Evolutionary conservation across 495 filamentous ascomycete genomes (phyloP).

Genomic region (Lophiostoma macrostomum): DNA sequence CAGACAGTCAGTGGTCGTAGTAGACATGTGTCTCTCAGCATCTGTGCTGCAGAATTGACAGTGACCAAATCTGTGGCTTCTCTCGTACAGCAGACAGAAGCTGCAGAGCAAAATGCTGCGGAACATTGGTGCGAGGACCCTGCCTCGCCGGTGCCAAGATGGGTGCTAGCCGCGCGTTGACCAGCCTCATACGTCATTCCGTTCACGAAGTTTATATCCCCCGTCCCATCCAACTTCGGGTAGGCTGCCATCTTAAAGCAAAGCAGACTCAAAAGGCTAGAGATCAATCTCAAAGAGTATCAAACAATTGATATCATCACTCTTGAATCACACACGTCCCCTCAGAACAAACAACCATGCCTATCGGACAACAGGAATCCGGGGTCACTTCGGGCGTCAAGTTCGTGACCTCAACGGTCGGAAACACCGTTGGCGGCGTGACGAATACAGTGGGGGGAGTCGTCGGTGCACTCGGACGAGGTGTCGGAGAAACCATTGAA

Average conservation of each 20-base stretch:
- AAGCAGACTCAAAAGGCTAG: neutral
- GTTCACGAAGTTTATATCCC: neutral
- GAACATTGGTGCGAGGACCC: too few relatives aligned
- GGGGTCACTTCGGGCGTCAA: conserved; percentile 37
- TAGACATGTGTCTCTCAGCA: too few relatives aligned
- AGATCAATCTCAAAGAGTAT: neutral
- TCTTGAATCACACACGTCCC: neutral
- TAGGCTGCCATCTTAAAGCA: neutral
- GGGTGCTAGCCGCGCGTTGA: too few relatives aligned
- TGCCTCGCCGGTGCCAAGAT: too few relatives aligned
- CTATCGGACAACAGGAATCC: conserved; percentile 34
- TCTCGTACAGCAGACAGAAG: too few relatives aligned
- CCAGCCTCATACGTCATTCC: conserved; percentile 3
- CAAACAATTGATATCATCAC: neutral
- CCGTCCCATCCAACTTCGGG: neutral
- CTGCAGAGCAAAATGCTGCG: too few relatives aligned
- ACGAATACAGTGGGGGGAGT: conserved; percentile 68
- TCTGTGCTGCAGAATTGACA: too few relatives aligned
- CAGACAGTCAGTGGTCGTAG: too few relatives aligned
- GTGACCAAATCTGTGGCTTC: too few relatives aligned
- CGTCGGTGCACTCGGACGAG: conserved; percentile 63
- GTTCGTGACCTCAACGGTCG: conserved; percentile 41
- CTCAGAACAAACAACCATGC: conserved; percentile 18
- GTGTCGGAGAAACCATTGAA: conserved; percentile 58
- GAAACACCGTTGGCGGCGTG: conserved; percentile 50